Conservation (phyloP, 441 rosid species). For the Gossypium davidsonii region DNA sequence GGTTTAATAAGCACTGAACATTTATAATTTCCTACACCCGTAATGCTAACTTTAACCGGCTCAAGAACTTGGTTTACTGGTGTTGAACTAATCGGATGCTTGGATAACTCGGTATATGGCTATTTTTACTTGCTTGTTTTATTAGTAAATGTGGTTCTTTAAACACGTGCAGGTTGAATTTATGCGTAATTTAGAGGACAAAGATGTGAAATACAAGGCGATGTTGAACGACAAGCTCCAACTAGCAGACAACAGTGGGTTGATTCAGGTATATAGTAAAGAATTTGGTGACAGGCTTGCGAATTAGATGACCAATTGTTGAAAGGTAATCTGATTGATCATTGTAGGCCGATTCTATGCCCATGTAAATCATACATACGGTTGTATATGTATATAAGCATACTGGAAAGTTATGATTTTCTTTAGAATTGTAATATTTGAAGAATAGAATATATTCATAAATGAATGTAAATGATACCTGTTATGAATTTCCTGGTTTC, state of each 20-base stretch:
- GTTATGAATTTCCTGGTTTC: no score
- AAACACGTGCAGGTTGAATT: constrained; percentile 55
- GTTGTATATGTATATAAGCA: not conserved
- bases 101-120: not conserved
- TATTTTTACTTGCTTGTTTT: not conserved
- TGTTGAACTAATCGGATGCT: not conserved
- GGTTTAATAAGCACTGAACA: not conserved
- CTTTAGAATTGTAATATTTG: not conserved
- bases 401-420: not conserved
- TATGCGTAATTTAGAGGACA: constrained; percentile 62
- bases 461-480: not conserved
- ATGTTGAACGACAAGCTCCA: constrained; percentile 62
- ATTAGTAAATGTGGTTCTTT: not conserved
- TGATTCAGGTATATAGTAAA: constrained; percentile 46
- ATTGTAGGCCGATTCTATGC: not conserved
- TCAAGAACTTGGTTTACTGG: not conserved
- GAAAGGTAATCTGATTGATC: not conserved
- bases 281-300: constrained; percentile 46
- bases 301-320: constrained; percentile 18
- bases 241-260: constrained; percentile 37
- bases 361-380: not conserved
- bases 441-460: not conserved
- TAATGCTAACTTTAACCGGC: not conserved
- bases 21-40: not conserved
- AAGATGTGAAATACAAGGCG: constrained; percentile 51